Percentiles rank a stretch among this genome's conserved stretches.
Conservation (phyloP, 2,329 filamentous ascomycete genomes). For the Arthrinium puccinioides region DNA sequence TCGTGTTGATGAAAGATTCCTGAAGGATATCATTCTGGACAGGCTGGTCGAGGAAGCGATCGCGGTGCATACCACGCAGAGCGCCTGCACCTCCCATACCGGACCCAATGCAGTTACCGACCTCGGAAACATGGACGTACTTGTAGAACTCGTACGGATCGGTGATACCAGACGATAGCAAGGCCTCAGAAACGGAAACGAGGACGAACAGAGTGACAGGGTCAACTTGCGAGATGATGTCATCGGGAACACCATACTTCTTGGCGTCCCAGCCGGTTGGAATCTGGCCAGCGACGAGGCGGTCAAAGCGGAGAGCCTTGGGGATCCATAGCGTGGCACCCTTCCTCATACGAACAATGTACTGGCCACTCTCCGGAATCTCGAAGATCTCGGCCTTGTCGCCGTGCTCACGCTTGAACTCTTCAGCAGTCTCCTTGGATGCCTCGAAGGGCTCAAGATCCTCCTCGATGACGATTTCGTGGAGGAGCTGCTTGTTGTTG, state of each 20-base stretch:
- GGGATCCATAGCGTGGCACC: slow-evolving; percentile 91
- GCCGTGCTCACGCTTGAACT: slow-evolving; percentile 94
- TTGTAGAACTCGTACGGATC: slow-evolving; percentile 99
- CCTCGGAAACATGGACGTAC: slow-evolving; percentile 95
- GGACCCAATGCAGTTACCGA: slow-evolving; percentile 96
- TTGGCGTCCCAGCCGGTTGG: slow-evolving; percentile 97
- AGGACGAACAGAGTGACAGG: slow-evolving; percentile 93
- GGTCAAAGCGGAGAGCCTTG: slow-evolving; percentile 94
- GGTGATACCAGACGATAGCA: slow-evolving; percentile 89
- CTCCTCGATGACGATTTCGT: slow-evolving; percentile 95
- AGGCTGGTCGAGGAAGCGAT: slow-evolving; percentile 92
- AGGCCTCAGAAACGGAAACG: slow-evolving; percentile 85
- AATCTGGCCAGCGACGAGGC: slow-evolving; percentile 93
- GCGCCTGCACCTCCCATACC: slow-evolving; percentile 94
- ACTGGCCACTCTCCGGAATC: slow-evolving; percentile 88
- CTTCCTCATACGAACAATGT: slow-evolving; percentile 90
- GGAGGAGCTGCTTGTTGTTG: slow-evolving; percentile 95
- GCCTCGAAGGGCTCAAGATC: slow-evolving; percentile 96
- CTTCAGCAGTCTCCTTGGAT: slow-evolving; percentile 93
- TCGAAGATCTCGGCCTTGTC: slow-evolving; percentile 98
- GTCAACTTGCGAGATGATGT: slow-evolving; percentile 96
- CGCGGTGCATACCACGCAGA: slow-evolving; percentile 95
- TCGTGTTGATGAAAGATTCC: slow-evolving; percentile 99
- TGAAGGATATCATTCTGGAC: slow-evolving; percentile 98
- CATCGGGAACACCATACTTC: slow-evolving; percentile 91